Evolutionary conservation across 352 stramenopile genomes (phyloP).

Genomic region (Globisporangium takayamanum): DNA sequence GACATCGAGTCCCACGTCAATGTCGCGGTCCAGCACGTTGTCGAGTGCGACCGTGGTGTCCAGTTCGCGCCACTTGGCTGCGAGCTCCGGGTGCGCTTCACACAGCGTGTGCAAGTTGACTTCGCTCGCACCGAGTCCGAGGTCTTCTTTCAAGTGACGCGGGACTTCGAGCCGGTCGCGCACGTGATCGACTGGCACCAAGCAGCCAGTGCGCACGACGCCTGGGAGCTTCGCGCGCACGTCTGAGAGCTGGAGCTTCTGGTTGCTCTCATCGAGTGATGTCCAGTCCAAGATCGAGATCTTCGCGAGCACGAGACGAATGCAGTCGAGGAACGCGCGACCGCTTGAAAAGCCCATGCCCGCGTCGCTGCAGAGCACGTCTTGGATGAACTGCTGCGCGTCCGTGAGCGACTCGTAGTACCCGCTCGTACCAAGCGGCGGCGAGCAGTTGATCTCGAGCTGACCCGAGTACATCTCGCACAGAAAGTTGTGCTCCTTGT

Average conservation of each 20-base stretch:
- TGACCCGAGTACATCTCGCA: slow-evolving; percentile 56
- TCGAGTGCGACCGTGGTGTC: slow-evolving; percentile 17
- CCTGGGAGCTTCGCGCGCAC: slow-evolving; percentile 35
- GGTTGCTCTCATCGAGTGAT: slow-evolving; percentile 44
- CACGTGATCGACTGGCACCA: slow-evolving; percentile 23
- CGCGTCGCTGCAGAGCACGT: slow-evolving; percentile 19
- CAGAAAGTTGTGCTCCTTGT: slow-evolving; percentile 56
- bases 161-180: slow-evolving; percentile 11
- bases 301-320: slow-evolving; percentile 64
- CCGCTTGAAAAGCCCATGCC: slow-evolving; percentile 32
- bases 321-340: slow-evolving; percentile 55
- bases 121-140: slow-evolving; percentile 16
- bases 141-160: slow-evolving; percentile 26
- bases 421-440: slow-evolving; percentile 49
- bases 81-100: slow-evolving; percentile 22
- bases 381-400: slow-evolving; percentile 28
- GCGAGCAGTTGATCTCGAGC: slow-evolving; percentile 59
- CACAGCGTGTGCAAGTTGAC: slow-evolving; percentile 21
- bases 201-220: slow-evolving; percentile 37
- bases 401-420: slow-evolving; percentile 60
- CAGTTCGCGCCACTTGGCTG: slow-evolving; percentile 27
- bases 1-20: slow-evolving; percentile 43
- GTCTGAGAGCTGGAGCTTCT: slow-evolving; percentile 48
- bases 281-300: slow-evolving; percentile 79
- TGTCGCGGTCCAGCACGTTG: slow-evolving; percentile 24